Evolutionary conservation across 495 filamentous ascomycete species (phyloP), one percentile per base, ranked within the genome.

Genomic region (Pyronema omphalodes): DNA sequence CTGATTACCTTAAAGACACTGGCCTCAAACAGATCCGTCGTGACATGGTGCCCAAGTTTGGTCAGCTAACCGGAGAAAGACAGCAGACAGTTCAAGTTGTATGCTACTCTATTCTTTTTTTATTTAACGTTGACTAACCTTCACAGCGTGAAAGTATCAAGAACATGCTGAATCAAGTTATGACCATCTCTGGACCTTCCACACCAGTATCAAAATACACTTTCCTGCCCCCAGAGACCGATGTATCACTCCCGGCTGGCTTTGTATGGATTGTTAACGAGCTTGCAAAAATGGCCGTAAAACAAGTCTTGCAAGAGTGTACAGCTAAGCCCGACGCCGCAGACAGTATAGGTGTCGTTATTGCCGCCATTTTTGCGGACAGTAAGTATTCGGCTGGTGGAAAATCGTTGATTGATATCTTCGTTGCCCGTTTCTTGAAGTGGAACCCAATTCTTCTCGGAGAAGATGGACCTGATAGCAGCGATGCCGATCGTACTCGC

Each of bases 381-480:
- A 70, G 76, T 0, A 67, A 73, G 0, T 82, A 86, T 59, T 69
- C 73, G 14, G 86, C 82, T 74, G 75, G 84, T 33, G 85, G 82
- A 2, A 67, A 71, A 35, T 76, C 79, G 9, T 70, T 96, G 58
- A 82, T 87, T 43, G 88, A 95, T 58, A 83, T 96, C 51, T 67
- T 96, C 17, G 76, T 93, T 63, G 87, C 91, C 33, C 94, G 96
- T 65, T 82, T 85, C 57, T 79, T 84, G 40, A 71, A 81, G 5
- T 73, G 77, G 23, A 94, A 87, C 61, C 89, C 93, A 3, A 81
- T 87, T 9, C 71, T 99, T 9, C 96, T 84, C 66, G 93, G 93
- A 15, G 80, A 88, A 60, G 74, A 75, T 17, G 89, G 84, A 36
- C 76, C 71, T 47, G 84, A 93, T 58, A 81, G 76, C 49, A 93